Base-by-base conservation (phyloP, 1,139 yeast genomes). In the Ashbya aceris region DNA sequence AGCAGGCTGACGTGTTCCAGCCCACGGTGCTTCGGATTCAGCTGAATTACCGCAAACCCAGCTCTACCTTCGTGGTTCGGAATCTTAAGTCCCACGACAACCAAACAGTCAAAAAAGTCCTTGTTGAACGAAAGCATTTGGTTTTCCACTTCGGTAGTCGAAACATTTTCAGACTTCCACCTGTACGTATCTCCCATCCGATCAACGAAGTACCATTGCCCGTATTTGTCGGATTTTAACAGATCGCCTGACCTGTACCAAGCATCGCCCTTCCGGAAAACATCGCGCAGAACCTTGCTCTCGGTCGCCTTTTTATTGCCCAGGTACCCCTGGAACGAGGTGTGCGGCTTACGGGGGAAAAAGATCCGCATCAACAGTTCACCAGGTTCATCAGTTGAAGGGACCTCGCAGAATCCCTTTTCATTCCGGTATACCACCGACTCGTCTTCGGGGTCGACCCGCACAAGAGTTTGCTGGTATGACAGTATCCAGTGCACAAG, bases 111-210 rank as follows among this genome's bases (percentile, higher is more conserved):
- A 45, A 86, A 66, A 7, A 57, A 55, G 7, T 50, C 45, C 35
- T 65, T 66, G 23, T 74, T 69, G 40, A 61, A 50, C 7, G 61
- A 58, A 38, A 62, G 50, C 8, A 74, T 52, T n/a, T 83, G 83
- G 59, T 82, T 84, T 61, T 89, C 97, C 33, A 91, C 96, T 64
- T 91, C 96, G 36, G 89, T 80, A 8, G 97, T 87, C 28, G 93
- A 79, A 30, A 91, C 96, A 64, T 91, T 89, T 66, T 91, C 98
- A 2, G 95, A 83, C 65, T 87, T 89, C 97, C 97, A 91, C 53
- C 98, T 74, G 69, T 83, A 91, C 0, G 97, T 89, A 60, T 91
- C 98, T 32, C 98, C 98, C 58, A 89, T 68, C 56, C 98, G 70
- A 66, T 89, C 98, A 39, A 86, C 87, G 62, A 91, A 91, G 64